Evolutionary conservation across 305 asterid species (phyloP), one percentile per base, ranked within the genome.

Genomic region (Fraxinus baroniana): DNA sequence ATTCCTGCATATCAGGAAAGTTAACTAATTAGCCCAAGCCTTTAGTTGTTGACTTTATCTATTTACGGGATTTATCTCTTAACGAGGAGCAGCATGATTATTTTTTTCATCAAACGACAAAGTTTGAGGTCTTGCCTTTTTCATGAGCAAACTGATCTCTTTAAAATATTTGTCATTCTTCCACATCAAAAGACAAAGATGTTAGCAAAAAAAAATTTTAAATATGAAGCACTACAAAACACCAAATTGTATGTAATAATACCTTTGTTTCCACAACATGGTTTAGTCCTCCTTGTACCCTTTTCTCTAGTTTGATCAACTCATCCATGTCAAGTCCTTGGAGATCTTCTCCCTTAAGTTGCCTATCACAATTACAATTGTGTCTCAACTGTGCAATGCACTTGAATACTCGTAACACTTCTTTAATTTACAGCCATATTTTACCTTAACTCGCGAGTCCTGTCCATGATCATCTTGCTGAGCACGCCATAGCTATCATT

Each of bases 321-420:
- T 92, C 97, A 68, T 87, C 89, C 85, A 92, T 17, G 32, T 86
- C 84, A 76, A 94, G 97, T 35, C 87, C 97, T 83, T 90, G 87
- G 46, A 94, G 89, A 76, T 91, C 97, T 87, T 94, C 97, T 84
- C 97, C 98, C 75, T 80, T 85, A 3, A 94, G 95, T 75, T 87
- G 93, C 90, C 97, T 91, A 68, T 20, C 24, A 46, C 35, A 77
- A 72, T 1, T 72, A 35, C 17, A 0, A 22, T 68, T 28, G 37
- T 10, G 13, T 24, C 36, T 68, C 74, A 68, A 8, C 9, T 28
- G 10, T 68, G 39, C 37, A 68, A 12, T 28, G 8, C n/a, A 28
- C 39, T 28, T 28, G 18, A 68, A 13, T 28, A 24, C 8, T 0
- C 7, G 3, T 3, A 26, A 68, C 8, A 28, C 12, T 26, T 66